These are phyloP conservation scores for Aegilops longissima DNA, from an alignment of 176 grass and related monocot species.

Conservation along the genomic window DNA sequence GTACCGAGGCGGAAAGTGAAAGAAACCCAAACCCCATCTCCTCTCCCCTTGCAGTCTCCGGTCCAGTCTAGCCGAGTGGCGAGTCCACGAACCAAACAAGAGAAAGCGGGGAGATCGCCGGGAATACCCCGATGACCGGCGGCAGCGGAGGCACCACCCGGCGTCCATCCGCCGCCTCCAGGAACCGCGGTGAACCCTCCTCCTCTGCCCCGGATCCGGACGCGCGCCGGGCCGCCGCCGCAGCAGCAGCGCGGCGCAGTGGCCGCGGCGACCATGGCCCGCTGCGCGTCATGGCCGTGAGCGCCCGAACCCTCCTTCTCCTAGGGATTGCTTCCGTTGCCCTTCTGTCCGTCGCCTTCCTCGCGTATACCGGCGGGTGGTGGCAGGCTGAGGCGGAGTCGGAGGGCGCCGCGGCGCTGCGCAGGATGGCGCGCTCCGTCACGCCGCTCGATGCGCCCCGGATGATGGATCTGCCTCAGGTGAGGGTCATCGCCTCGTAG, in stretches of 20 bases:
- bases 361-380: conserved; percentile 37
- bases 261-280: conserved; percentile 51
- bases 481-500: conserved; percentile 19
- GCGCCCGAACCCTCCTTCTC: conserved; percentile 38
- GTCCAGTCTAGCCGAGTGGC: conserved; percentile 4
- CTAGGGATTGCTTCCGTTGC: conserved; percentile 30
- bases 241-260: conserved; percentile 25
- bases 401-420: conserved; percentile 37
- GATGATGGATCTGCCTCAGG: conserved; percentile 96
- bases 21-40: conserved; percentile 14
- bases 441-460: conserved; percentile 69
- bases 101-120: conserved; percentile 26
- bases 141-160: conserved; percentile 24
- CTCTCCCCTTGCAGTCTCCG: not conserved
- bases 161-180: conserved; percentile 33
- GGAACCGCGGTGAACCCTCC: conserved; percentile 24
- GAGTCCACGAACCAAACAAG: not conserved
- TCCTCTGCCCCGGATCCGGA: conserved; percentile 11
- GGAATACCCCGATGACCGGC: conserved; percentile 36
- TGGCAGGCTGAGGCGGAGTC: conserved; percentile 22
- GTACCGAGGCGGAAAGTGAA: not conserved
- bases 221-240: conserved; percentile 29
- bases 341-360: conserved; percentile 28
- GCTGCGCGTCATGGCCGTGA: conserved; percentile 60
- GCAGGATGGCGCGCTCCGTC: conserved; percentile 60